Conservation (phyloP, 257 asterid species). For the Penstemon davidsonii region DNA sequence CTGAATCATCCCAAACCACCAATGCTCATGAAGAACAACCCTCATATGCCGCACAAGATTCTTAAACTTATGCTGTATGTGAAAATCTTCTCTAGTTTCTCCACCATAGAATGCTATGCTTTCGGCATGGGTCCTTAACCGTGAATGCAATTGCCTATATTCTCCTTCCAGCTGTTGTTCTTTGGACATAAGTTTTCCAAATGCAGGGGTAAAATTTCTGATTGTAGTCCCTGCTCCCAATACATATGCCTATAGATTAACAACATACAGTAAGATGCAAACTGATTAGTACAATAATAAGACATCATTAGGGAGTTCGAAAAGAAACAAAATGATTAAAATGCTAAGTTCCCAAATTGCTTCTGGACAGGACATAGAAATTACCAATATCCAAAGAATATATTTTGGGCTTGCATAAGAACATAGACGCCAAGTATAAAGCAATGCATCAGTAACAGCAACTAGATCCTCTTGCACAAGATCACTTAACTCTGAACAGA, state of each 20-base stretch:
- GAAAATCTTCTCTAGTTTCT: slow-evolving; percentile 87
- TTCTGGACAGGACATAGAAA: slow-evolving; percentile 3
- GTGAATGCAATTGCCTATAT: slow-evolving; percentile 94
- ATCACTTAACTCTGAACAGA: slow-evolving; percentile 96
- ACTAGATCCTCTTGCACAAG: slow-evolving; percentile 94
- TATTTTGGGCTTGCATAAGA: slow-evolving; percentile 99
- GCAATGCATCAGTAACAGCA: slow-evolving; percentile 89
- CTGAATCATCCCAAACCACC: slow-evolving; percentile 99
- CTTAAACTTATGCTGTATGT: slow-evolving; percentile 81
- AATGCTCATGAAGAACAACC: slow-evolving; percentile 89
- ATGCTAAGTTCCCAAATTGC: slow-evolving; percentile 23
- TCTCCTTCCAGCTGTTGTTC: slow-evolving; percentile 99
- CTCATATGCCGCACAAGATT: slow-evolving; percentile 81
- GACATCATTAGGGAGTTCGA: neutral
- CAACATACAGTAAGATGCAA: slow-evolving; percentile 30
- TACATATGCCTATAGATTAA: slow-evolving; percentile 79
- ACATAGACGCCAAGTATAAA: slow-evolving; percentile 97
- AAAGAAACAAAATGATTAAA: slow-evolving; percentile 18
- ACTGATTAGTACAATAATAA: slow-evolving; percentile 22
- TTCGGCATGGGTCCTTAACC: slow-evolving; percentile 97
- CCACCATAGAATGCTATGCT: slow-evolving; percentile 98
- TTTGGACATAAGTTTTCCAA: slow-evolving; percentile 89
- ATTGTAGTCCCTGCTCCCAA: slow-evolving; percentile 90
- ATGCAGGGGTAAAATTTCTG: slow-evolving; percentile 87
- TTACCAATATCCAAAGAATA: slow-evolving; percentile 91